Base-by-base conservation (phyloP, 352 stramenopile genomes). In the Phytophthora sansomeana region DNA sequence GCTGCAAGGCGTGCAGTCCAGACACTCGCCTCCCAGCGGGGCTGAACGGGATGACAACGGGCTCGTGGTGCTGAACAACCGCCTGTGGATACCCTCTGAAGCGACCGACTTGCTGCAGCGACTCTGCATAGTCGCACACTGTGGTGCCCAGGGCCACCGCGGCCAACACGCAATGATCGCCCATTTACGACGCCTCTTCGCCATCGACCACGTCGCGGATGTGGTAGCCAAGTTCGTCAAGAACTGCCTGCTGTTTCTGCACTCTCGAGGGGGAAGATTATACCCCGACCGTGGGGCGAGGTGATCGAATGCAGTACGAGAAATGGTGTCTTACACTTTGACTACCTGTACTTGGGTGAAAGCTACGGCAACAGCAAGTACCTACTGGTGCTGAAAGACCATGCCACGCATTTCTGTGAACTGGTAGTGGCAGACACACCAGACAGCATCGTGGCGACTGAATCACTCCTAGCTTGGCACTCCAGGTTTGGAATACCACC, bases 321-420 rank as follows among this genome's bases (percentile, higher is more conserved):
- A n/a, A n/a, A n/a, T n/a, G n/a, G n/a, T n/a, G n/a, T n/a, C n/a
- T n/a, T n/a, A n/a, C n/a, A n/a, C n/a, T 80, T 65, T 38, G 75
- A 78, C 24, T 81, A 48, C 24, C 9, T 79, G 3, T 46, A 61
- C n/a, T 26, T 79, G n/a, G 68, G 75, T n/a, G 44, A 76, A 5
- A 52, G 60, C 1, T 77, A 43, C n/a, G 53, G 49, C 16, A 16
- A 5, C 6, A 38, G 32, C 24, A 55, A 60, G 17, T 78, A 78
- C 36, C 16, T 78, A 13, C 56, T 80, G 0, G 60, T 75, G 11
- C 51, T 77, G 4, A 79, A 82, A n/a, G 74, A 79, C 24, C 54
- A 67, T 47, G 50, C 35, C 0, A 76, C 54, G 1, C 69, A 80
- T 47, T 10, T 42, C n/a, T n/a, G n/a, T n/a, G n/a, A n/a, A n/a